These are phyloP conservation scores for Arxiozyma bovina DNA, from an alignment of 1,139 yeast species.

Conservation along the genomic window DNA sequence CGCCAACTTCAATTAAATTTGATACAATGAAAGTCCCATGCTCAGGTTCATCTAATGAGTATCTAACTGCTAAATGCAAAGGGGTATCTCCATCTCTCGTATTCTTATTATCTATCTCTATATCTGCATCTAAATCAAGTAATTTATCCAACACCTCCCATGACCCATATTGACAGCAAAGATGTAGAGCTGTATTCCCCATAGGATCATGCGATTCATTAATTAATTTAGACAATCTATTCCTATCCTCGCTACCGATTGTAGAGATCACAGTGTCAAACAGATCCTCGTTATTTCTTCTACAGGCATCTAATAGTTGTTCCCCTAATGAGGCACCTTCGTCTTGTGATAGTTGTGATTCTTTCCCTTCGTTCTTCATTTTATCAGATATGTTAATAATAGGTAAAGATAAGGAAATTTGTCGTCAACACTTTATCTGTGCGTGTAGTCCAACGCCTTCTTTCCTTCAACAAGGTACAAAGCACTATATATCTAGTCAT, in stretches of 20 bases:
- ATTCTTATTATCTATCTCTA: constrained; percentile 77
- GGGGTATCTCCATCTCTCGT: constrained; percentile 72
- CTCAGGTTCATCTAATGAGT: constrained; percentile 69
- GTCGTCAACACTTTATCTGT: neutral
- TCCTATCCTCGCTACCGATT: constrained; percentile 37
- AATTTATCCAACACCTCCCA: constrained; percentile 79
- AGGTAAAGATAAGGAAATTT: too few species aligned
- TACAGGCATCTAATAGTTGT: constrained; percentile 76
- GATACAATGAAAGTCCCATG: constrained; percentile 76
- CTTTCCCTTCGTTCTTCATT: neutral
- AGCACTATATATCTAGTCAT: too few species aligned
- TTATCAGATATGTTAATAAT: neutral
- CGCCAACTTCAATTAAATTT: constrained; percentile 83
- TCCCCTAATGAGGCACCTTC: constrained; percentile 74
- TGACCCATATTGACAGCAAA: constrained; percentile 73
- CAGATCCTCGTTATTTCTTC: constrained; percentile 80
- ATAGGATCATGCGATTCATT: constrained; percentile 68
- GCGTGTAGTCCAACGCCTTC: neutral
- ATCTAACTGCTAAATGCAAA: constrained; percentile 74
- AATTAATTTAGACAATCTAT: constrained; percentile 49
- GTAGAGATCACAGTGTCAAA: constrained; percentile 46
- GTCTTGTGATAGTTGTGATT: neutral
- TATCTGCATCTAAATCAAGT: constrained; percentile 73
- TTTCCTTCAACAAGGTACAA: too few species aligned
- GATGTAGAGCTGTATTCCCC: constrained; percentile 75